phyloP scores from a whole-genome alignment of 2,329 filamentous ascomycete genomes.

The Colletotrichum karsti region DNA sequence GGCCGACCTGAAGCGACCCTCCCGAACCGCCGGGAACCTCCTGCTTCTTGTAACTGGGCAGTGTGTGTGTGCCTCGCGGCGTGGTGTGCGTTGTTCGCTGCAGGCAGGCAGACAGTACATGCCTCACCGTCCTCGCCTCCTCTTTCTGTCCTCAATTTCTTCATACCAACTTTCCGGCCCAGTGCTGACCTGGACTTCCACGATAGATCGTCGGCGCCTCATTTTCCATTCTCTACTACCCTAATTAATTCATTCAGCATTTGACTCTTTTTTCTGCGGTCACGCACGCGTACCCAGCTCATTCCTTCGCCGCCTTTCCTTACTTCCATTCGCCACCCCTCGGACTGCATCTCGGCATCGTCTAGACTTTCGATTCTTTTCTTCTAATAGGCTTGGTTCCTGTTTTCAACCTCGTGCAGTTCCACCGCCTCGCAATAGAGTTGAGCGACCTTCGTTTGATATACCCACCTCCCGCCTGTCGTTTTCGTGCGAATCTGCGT shows the following conservation, averaged over 20 bases:
- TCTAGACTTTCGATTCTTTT: conserved; percentile 29
- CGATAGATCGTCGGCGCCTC: conserved; percentile 16
- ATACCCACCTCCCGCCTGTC: conserved; percentile 16
- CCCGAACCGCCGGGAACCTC: conserved; percentile 31
- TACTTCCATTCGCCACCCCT: conserved; percentile 9
- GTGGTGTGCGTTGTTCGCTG: neutral
- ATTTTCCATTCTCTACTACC: conserved; percentile 10
- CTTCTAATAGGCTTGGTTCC: conserved; percentile 27
- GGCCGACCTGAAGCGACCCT: conserved; percentile 34
- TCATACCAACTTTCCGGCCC: neutral
- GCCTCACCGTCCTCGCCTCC: conserved; percentile 23
- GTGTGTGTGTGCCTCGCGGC: conserved; percentile 31
- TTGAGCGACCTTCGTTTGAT: conserved; percentile 27
- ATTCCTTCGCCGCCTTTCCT: conserved; percentile 21
- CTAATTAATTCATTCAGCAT: conserved; percentile 24
- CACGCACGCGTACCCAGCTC: neutral
- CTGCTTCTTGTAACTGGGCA: conserved; percentile 35
- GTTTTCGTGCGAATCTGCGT: conserved; percentile 14
- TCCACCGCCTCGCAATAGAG: conserved; percentile 25
- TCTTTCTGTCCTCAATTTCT: conserved; percentile 3
- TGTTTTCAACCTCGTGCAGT: conserved; percentile 22
- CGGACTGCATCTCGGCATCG: conserved; percentile 3
- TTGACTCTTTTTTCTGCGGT: neutral
- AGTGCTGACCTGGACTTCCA: conserved; percentile 16
- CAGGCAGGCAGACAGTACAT: conserved; percentile 17